Evolutionary conservation across 108 stramenopile species (phyloP), one percentile per base, ranked within the genome.

Genomic region (Parmales sp.): DNA sequence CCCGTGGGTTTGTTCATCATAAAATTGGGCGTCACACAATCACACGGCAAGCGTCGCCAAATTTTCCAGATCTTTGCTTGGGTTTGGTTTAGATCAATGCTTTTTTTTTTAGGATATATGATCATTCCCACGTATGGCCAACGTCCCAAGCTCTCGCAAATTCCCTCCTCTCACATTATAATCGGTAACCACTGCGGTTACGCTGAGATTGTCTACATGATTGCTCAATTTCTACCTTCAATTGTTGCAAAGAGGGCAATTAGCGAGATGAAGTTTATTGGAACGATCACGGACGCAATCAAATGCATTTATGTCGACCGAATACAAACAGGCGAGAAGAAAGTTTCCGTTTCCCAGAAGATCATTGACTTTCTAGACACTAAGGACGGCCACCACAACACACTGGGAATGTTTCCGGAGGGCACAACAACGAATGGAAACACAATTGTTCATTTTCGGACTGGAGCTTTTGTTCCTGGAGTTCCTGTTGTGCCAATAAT

Each of bases 351-450:
- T 31, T 37, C 69, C 16, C 51, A 36, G 2, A 9, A 63, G 38
- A 41, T 38, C 51, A 23, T 37, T 20, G 38, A 69, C 2, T 19
- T 37, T 26, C 66, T 64, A 51, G 2, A 4, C 22, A 48, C 41
- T 43, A 43, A 43, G 11, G 11, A 43, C 41, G 13, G 13, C 13
- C 41, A 13, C 41, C 41, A 43, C 66, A 13, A 20, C 51, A 51
- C 18, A 7, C 45, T 81, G 38, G 50, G 67, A 7, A 51, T 81
- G 2, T 81, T 81, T 26, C 78, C 80, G 1, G 80, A 81, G 64
- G 80, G 78, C 16, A 81, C 80, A 11, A 79, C 78, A 38, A 75
- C 76, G 37, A 80, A 79, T 71, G 71, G 78, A 11, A 51, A 43
- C 39, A 26, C 39, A 36, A 46, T 81, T 38, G 39, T 80, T 38